Conservation (phyloP, 169 alveolate genomes). For the Babesia bigemina region DNA sequence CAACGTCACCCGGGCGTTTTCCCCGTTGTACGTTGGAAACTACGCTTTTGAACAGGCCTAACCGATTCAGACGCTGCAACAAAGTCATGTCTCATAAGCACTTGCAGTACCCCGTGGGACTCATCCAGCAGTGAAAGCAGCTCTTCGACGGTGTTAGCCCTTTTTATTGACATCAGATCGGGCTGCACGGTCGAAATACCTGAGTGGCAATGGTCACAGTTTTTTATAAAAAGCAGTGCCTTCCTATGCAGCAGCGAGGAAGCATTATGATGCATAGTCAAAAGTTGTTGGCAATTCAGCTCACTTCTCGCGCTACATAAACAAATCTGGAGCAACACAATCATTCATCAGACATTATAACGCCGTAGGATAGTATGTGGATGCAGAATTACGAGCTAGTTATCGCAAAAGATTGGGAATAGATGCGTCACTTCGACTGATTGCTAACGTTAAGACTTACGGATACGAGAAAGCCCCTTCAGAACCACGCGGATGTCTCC, state of each 20-base stretch:
- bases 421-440: too few species aligned
- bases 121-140: slow-evolving; percentile 47
- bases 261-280: too few species aligned
- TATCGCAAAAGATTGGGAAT: too few species aligned
- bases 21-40: slow-evolving; percentile 56
- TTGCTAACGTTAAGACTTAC: slow-evolving; percentile 21
- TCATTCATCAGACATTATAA: too few species aligned
- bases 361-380: too few species aligned
- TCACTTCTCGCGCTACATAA: too few species aligned
- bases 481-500: slow-evolving; percentile 58
- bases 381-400: too few species aligned
- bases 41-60: slow-evolving; percentile 47
- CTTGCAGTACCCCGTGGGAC: slow-evolving; percentile 46
- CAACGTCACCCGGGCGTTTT: slow-evolving; percentile 59
- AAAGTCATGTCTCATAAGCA: neutral
- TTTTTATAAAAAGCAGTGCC: too few species aligned
- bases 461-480: slow-evolving; percentile 56
- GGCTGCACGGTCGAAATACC: slow-evolving; percentile 34
- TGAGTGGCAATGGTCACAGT: neutral
- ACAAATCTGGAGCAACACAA: too few species aligned
- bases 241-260: too few species aligned
- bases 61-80: slow-evolving; percentile 32
- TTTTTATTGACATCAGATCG: slow-evolving; percentile 30
- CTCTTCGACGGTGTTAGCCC: slow-evolving; percentile 47
- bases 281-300: too few species aligned